Conservation (phyloP, 2,329 filamentous ascomycete species). For the Nigrospora sphaerica region DNA sequence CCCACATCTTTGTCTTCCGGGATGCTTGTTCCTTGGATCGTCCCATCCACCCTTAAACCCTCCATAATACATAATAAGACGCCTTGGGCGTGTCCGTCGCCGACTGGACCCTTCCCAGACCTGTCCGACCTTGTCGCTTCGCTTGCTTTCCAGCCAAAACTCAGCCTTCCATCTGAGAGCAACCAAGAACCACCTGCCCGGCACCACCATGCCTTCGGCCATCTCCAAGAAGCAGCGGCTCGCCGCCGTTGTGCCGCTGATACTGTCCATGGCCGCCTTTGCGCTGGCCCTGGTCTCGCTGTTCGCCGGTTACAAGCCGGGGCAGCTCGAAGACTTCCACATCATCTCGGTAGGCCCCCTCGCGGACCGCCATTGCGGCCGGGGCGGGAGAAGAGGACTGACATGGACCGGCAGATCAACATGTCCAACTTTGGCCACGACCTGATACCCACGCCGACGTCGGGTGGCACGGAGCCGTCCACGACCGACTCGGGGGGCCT, state of each 20-base stretch:
- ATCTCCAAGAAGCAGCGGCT: neutral
- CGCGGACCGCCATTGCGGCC: neutral
- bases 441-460: slow-evolving; percentile 20
- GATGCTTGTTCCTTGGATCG: no score
- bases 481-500: slow-evolving; percentile 13
- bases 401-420: slow-evolving; percentile 25
- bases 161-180: no score
- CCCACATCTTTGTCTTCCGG: no score
- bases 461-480: slow-evolving; percentile 13
- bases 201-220: no score
- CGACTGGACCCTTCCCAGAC: no score
- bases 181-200: no score
- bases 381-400: neutral
- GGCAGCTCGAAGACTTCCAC: slow-evolving; percentile 29
- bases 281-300: slow-evolving; percentile 27
- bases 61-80: no score
- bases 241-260: slow-evolving; percentile 19
- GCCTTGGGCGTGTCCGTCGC: no score
- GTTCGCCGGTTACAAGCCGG: slow-evolving; percentile 28
- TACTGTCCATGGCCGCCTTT: slow-evolving; percentile 26
- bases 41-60: no score
- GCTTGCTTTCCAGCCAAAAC: no score
- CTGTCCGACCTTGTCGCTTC: no score
- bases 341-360: slow-evolving; percentile 26
- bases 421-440: slow-evolving; percentile 31